Conservation (phyloP, 805 yeast genomes). For the Lipomyces yamadae region DNA sequence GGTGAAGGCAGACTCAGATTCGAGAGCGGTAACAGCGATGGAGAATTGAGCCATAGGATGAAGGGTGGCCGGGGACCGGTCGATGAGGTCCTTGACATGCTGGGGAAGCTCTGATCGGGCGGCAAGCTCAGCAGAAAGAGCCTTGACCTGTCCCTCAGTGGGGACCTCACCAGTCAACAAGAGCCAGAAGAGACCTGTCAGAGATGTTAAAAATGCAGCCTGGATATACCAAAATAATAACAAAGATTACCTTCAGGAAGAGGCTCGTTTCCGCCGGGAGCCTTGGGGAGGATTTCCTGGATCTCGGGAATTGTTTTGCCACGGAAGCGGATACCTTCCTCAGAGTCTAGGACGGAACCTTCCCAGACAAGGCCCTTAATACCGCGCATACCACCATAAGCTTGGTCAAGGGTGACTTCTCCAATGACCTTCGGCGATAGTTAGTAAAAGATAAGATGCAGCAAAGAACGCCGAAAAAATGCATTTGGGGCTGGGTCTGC, state of each 20-base stretch:
- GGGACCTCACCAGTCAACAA: constrained; percentile 84
- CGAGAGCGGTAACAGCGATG: constrained; percentile 79
- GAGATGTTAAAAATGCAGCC: background rate
- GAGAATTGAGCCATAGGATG: constrained; percentile 93
- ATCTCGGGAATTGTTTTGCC: constrained; percentile 82
- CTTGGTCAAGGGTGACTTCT: constrained; percentile 76
- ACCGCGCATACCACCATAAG: constrained; percentile 92
- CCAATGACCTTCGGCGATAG: constrained; percentile 55
- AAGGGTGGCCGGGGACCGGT: constrained; percentile 72
- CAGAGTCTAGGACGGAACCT: constrained; percentile 83
- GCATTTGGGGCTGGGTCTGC: background rate
- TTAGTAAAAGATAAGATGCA: background rate
- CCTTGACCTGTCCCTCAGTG: constrained; percentile 68
- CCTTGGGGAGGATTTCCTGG: constrained; percentile 75
- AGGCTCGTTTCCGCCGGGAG: constrained; percentile 61
- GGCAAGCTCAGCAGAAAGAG: constrained; percentile 75
- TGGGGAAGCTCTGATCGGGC: constrained; percentile 78
- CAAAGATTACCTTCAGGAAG: constrained; percentile 59
- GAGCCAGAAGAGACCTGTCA: constrained; percentile 71
- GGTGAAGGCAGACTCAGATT: constrained; percentile 80
- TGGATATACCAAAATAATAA: background rate
- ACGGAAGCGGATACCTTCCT: constrained; percentile 85
- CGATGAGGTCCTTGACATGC: constrained; percentile 73
- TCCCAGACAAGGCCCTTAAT: constrained; percentile 86
- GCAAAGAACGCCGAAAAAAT: background rate